A percentile compares a stretch with the other conserved stretches of the same genome.
phyloP scores from a whole-genome alignment of 75 land plant genomes.

The Picea sitchensis region DNA sequence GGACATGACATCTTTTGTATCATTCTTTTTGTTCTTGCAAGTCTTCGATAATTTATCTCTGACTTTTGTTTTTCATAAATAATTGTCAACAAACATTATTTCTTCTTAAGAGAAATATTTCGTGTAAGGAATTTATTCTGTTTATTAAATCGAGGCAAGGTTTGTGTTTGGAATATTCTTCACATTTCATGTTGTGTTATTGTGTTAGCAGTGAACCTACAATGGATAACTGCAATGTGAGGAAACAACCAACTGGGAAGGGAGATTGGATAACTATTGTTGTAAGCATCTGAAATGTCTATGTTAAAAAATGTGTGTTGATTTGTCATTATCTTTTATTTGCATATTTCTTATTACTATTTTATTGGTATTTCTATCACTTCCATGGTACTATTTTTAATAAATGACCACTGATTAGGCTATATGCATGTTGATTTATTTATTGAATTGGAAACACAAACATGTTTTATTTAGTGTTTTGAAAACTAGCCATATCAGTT shows the following conservation, averaged over 20 bases:
- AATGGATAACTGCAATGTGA: slow-evolving; percentile 40
- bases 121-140: background rate
- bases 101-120: background rate
- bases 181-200: slow-evolving; percentile 6
- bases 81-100: background rate
- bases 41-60: background rate
- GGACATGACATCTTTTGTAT: too few relatives aligned
- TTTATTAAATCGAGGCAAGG: slow-evolving; percentile 1
- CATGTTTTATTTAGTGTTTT: too few relatives aligned
- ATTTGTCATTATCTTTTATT: background rate
- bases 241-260: slow-evolving; percentile 37
- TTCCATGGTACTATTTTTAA: too few relatives aligned
- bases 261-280: slow-evolving; percentile 72
- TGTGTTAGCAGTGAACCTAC: slow-evolving; percentile 72
- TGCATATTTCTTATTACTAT: too few relatives aligned
- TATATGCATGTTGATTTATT: too few relatives aligned
- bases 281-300: slow-evolving; percentile 32
- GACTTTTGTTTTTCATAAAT: background rate
- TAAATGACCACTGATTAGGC: too few relatives aligned
- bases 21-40: slow-evolving; percentile 4
- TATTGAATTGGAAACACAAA: too few relatives aligned
- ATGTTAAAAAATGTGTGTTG: background rate
- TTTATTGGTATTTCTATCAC: too few relatives aligned
- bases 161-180: slow-evolving; percentile 4
- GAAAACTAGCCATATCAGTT: too few relatives aligned